phyloP scores from a whole-genome alignment of 2,329 filamentous ascomycete species.

The Exophiala bonariae region DNA sequence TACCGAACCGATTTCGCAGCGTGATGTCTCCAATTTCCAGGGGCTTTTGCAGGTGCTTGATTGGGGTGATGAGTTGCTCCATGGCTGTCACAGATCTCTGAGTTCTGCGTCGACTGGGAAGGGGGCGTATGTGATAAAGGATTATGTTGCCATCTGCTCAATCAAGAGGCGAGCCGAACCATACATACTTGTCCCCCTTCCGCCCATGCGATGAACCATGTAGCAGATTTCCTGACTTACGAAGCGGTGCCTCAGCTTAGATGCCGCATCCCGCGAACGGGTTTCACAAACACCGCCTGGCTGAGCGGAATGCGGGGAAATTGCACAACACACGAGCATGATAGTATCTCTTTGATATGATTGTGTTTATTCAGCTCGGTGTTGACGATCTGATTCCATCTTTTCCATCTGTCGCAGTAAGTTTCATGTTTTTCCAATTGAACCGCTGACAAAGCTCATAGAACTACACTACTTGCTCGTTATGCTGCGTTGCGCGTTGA shows the following conservation, averaged over 20 bases:
- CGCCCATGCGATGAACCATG: too few species aligned
- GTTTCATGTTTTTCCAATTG: too few species aligned
- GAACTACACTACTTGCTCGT: too few species aligned
- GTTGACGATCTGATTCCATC: too few species aligned
- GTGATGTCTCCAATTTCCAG: slow-evolving; percentile 1
- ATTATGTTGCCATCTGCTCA: too few species aligned
- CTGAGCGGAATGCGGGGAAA: too few species aligned
- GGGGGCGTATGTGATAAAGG: not conserved
- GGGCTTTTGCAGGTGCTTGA: slow-evolving; percentile 2
- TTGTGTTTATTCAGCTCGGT: not conserved
- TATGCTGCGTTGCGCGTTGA: too few species aligned
- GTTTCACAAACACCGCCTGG: slow-evolving; percentile 1
- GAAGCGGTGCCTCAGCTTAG: not conserved
- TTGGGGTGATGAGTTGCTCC: slow-evolving; percentile 4
- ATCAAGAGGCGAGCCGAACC: too few species aligned
- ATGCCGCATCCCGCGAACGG: not conserved
- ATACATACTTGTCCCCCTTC: too few species aligned
- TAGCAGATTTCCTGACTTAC: not conserved
- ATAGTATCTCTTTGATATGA: not conserved
- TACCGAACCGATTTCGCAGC: slow-evolving; percentile 3
- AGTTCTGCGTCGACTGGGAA: not conserved
- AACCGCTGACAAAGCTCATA: too few species aligned
- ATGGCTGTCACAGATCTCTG: not conserved
- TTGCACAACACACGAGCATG: not conserved
- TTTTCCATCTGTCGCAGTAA: too few species aligned